These are phyloP conservation scores for Daedaleopsis nitida DNA, from an alignment of 768 basidiomycete genomes.

Conservation along the genomic window DNA sequence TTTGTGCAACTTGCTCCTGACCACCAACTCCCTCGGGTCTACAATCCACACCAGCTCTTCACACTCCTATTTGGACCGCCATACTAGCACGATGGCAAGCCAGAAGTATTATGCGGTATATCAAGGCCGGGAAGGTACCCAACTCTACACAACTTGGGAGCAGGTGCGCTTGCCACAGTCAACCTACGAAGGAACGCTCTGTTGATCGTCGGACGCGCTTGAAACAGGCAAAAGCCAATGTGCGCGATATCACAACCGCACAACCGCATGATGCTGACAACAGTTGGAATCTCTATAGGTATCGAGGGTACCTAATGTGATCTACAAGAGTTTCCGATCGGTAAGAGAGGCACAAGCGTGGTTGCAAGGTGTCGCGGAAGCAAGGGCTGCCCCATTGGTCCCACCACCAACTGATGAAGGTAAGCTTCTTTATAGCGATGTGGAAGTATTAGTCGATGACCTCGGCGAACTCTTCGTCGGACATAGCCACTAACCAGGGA, in stretches of 20 bases:
- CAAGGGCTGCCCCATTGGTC: background rate
- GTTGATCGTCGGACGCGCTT: background rate
- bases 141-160: conserved; percentile 60
- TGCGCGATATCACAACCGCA: conserved; percentile 16
- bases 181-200: background rate
- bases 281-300: conserved; percentile 37
- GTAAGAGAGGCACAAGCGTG: conserved; percentile 51
- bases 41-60: background rate
- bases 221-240: conserved; percentile 50
- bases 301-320: conserved; percentile 51
- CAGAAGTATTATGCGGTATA: conserved; percentile 64
- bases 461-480: no score
- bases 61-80: no score
- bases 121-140: conserved; percentile 57
- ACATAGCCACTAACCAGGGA: no score
- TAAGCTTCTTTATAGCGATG: no score
- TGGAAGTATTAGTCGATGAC: no score
- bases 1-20: background rate
- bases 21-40: background rate
- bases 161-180: conserved; percentile 41
- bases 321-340: conserved; percentile 54
- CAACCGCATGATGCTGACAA: no score
- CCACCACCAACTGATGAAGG: no score
- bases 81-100: conserved; percentile 30
- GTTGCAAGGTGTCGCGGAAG: conserved; percentile 27